A percentile compares a stretch with the other conserved stretches of the same genome.
Evolutionary conservation across 306 rosid genomes (phyloP).

Genomic region (Alnus rubra): DNA sequence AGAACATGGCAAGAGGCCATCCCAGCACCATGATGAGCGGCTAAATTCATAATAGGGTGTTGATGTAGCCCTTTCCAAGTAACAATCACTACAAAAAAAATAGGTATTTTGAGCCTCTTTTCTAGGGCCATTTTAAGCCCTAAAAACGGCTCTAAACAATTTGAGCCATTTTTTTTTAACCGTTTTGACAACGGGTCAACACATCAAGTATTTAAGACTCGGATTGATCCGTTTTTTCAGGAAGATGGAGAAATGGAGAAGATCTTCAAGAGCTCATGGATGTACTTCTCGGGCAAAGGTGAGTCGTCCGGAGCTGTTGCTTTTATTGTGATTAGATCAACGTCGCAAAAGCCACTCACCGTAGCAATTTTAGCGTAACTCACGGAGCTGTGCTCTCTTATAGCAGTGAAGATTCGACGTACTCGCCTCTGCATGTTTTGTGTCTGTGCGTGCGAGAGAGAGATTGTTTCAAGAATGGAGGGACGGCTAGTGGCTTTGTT

Average conservation of each 20-base stretch:
- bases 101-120: too few relatives aligned
- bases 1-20: too few relatives aligned
- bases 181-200: too few relatives aligned
- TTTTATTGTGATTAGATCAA: constrained; percentile 57
- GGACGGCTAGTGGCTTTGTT: not conserved
- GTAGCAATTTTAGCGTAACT: constrained; percentile 72
- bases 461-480: not conserved
- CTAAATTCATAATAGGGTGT: too few relatives aligned
- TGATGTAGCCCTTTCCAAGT: too few relatives aligned
- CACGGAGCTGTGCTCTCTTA: constrained; percentile 53
- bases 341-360: constrained; percentile 50
- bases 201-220: too few relatives aligned
- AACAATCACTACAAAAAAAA: too few relatives aligned
- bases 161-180: too few relatives aligned
- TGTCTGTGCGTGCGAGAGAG: not conserved
- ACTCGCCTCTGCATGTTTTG: constrained; percentile 51
- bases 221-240: too few relatives aligned
- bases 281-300: constrained; percentile 59
- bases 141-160: too few relatives aligned
- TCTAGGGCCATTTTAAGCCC: too few relatives aligned
- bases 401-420: constrained; percentile 40
- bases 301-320: constrained; percentile 70
- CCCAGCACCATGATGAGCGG: too few relatives aligned
- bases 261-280: constrained; percentile 54
- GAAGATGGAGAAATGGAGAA: constrained; percentile 64